Conservation (phyloP, 257 asterid species). For the Nicotiana undulata region DNA sequence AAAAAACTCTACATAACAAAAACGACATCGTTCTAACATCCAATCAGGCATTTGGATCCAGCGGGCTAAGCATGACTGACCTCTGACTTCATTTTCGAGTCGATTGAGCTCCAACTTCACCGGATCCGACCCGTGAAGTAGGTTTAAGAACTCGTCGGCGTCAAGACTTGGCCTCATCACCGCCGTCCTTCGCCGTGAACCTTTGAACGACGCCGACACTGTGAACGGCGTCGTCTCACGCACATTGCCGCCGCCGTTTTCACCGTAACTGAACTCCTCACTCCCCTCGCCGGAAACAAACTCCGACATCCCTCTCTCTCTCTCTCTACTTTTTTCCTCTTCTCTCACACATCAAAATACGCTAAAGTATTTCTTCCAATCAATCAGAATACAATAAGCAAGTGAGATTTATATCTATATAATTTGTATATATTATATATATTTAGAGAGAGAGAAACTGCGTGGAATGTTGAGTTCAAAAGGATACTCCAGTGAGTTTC, state of each 20-base stretch:
- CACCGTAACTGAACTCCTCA: conserved; percentile 45
- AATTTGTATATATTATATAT: no score
- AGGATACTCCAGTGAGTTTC: not conserved
- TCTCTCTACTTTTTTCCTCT: conserved; percentile 11
- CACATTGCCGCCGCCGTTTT: conserved; percentile 44
- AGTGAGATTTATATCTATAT: not conserved
- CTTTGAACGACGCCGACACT: conserved; percentile 79
- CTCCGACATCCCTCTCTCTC: conserved; percentile 84
- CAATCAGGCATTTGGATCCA: conserved; percentile 64
- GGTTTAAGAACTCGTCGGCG: conserved; percentile 87
- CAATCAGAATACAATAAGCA: not conserved
- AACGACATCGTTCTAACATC: conserved; percentile 3
- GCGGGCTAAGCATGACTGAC: conserved; percentile 42
- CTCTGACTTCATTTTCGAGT: conserved; percentile 97
- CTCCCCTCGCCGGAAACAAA: conserved; percentile 58
- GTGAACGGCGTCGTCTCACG: conserved; percentile 42
- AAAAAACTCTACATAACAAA: not conserved
- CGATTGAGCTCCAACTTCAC: conserved; percentile 98
- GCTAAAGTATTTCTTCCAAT: not conserved
- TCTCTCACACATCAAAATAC: conserved; percentile 21
- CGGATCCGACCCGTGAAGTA: conserved; percentile 99
- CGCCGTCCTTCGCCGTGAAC: conserved; percentile 65
- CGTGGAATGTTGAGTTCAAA: not conserved
- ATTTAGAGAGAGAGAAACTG: not conserved
- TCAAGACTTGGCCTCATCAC: conserved; percentile 81